These are phyloP conservation scores for Ottelia alismoides DNA, from an alignment of 106 monocot species.

Conservation along the genomic window DNA sequence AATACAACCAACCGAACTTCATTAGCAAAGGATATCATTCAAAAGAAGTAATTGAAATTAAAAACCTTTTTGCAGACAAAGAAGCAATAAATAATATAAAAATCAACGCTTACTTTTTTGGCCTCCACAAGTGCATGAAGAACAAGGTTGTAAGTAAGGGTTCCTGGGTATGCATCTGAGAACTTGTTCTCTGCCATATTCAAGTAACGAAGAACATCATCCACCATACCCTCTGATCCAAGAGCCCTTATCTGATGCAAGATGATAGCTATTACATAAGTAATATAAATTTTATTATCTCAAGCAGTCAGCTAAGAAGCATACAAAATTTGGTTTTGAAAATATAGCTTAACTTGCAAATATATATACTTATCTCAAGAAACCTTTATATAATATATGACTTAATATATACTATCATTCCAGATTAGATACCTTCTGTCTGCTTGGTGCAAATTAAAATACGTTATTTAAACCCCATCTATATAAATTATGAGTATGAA, in stretches of 20 bases:
- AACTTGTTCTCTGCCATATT: constrained; percentile 40
- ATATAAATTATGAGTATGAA: too few relatives aligned
- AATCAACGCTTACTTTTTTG: constrained; percentile 33
- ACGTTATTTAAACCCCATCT: too few relatives aligned
- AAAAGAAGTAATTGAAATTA: neutral
- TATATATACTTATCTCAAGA: too few relatives aligned
- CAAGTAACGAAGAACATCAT: constrained; percentile 61
- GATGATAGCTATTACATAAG: too few relatives aligned
- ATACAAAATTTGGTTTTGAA: too few relatives aligned
- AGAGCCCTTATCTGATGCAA: constrained; percentile 86
- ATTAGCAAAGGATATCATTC: neutral
- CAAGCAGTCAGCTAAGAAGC: too few relatives aligned
- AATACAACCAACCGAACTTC: neutral
- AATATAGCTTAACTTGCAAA: too few relatives aligned
- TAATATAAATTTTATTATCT: too few relatives aligned
- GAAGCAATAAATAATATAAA: neutral
- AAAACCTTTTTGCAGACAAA: neutral
- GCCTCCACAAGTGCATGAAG: constrained; percentile 58
- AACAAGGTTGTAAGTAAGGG: constrained; percentile 44
- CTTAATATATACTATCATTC: too few relatives aligned
- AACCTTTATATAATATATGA: too few relatives aligned
- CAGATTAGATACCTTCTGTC: too few relatives aligned
- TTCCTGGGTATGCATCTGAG: constrained; percentile 16
- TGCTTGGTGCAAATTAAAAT: too few relatives aligned
- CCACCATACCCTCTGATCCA: constrained; percentile 88